A percentile compares a stretch with the other conserved stretches of the same genome.
These are phyloP conservation scores for Talaromyces funiculosus DNA, from an alignment of 2,329 filamentous ascomycete genomes.

Conservation along the genomic window DNA sequence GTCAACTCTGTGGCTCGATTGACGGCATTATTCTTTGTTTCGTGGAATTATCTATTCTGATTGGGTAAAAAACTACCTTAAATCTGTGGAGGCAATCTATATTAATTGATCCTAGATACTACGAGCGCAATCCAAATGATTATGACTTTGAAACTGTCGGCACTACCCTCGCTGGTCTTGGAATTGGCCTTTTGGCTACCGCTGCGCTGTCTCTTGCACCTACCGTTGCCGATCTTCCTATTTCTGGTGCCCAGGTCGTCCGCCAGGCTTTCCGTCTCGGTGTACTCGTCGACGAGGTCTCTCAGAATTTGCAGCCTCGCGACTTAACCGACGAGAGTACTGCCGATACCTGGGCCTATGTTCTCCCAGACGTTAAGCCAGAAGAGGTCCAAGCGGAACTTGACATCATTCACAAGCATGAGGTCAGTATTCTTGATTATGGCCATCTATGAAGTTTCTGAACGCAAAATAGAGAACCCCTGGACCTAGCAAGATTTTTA, in stretches of 20 bases:
- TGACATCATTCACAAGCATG: conserved; percentile 12
- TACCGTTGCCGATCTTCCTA: conserved; percentile 36
- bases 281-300: conserved; percentile 38
- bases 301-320: conserved; percentile 38
- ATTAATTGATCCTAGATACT: conserved; percentile 21
- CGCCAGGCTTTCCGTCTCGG: conserved; percentile 46
- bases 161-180: conserved; percentile 36
- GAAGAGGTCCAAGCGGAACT: conserved; percentile 23
- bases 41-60: conserved; percentile 39
- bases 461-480: not conserved
- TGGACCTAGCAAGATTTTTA: conserved; percentile 19
- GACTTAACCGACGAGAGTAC: not conserved
- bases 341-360: conserved; percentile 23
- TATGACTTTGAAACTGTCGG: conserved; percentile 19
- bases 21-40: conserved; percentile 42
- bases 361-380: conserved; percentile 18
- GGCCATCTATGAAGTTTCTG: not conserved
- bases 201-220: conserved; percentile 40
- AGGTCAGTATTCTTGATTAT: not conserved
- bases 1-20: conserved; percentile 40
- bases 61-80: conserved; percentile 32
- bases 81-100: not conserved
- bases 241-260: conserved; percentile 39
- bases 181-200: conserved; percentile 42
- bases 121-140: conserved; percentile 22